Percentiles rank a stretch among this genome's conserved stretches.
phyloP scores from a whole-genome alignment of 345 rosid genomes.

The Eucalyptus fibrosa region DNA sequence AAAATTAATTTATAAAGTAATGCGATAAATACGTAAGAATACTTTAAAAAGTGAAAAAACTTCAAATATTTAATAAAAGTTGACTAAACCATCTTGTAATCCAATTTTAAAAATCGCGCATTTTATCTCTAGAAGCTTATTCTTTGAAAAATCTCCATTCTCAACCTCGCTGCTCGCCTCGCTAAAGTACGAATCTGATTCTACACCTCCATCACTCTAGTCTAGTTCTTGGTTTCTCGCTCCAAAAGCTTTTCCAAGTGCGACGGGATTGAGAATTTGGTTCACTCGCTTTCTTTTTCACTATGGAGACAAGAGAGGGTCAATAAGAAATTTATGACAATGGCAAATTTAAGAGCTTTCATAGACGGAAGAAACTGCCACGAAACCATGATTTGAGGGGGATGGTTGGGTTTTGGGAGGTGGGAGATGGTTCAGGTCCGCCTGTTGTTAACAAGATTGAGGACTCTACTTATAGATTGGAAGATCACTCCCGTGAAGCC shows the following conservation, averaged over 20 bases:
- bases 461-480: not conserved
- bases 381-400: not conserved
- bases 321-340: too few species aligned
- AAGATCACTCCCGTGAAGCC: not conserved
- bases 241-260: not conserved
- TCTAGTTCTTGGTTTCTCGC: not conserved
- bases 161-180: not conserved
- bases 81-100: not conserved
- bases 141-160: not conserved
- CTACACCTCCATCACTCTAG: not conserved
- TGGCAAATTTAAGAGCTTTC: not conserved
- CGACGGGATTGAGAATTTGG: not conserved
- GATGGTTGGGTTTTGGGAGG: not conserved
- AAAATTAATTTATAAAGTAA: not conserved
- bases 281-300: not conserved
- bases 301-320: too few species aligned
- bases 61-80: not conserved
- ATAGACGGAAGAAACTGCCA: not conserved
- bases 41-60: not conserved
- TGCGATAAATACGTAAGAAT: not conserved
- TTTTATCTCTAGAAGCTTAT: not conserved
- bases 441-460: not conserved
- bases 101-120: not conserved
- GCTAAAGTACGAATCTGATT: not conserved
- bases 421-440: not conserved